Base-by-base conservation (phyloP, 805 yeast species). In the Yamadazyma insecticola region DNA sequence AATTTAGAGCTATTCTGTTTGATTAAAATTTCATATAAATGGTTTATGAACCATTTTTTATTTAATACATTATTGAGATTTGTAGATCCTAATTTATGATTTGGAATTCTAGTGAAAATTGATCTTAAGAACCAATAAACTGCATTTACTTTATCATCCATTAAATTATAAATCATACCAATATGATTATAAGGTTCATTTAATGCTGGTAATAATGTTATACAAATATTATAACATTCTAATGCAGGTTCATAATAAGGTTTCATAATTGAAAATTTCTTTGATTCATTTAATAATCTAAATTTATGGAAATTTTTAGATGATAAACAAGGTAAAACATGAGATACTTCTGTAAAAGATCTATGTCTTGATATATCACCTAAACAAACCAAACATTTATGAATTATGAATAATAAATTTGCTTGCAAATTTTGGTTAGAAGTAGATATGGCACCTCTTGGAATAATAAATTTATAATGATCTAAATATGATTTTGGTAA, bases 181-280 rank as follows among this genome's bases (percentile, higher is more conserved):
- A 74, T 64, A 42, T 75, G 78, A 41, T 75, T 75, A 43, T 73
- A 73, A 17, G 76, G 80, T 44, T 80, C 88, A 32, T 83, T 83
- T 35, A 78, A 63, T 0, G 85, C 74, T 1, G 90, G 89, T 16
- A 80, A 51, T 13, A 81, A 54, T 16, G 73, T 47, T 19, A 76
- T 69, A 13, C 86, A 77, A 26, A 64, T 51, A 29, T 71, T 65
- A 44, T 78, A 76, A 39, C 47, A 56, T 19, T 41, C 44, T 18
- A 61, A 36, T 2, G 68, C 44, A 28, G 43, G 49, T 3, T 40
- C 33, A 32, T 50, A 63, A 18, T 22, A 33, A 6, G 56, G 56
- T 19, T 42, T 39, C 34, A 51, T 41, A 32, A 63, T 58, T 27
- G 63, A 62, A n/a, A 63, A 41, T 2, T 76, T 59, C 43, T 67